Base-by-base conservation (phyloP, 768 basidiomycete species). In the Macrolepiota fuliginosa region DNA sequence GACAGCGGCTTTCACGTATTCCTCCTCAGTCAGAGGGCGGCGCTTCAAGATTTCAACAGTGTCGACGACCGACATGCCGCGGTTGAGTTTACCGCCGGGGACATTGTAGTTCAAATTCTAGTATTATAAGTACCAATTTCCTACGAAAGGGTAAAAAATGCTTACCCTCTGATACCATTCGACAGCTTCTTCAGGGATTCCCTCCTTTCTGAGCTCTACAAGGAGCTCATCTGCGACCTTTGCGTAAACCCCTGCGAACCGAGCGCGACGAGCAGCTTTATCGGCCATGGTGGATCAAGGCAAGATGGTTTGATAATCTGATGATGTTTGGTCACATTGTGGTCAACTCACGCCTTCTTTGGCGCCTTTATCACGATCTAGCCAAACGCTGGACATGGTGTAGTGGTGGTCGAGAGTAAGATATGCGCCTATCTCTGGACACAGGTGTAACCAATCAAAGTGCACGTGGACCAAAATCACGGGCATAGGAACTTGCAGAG, bases 1-100 rank as follows among this genome's bases (percentile, higher is more conserved):
- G 32, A 96, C 76, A 3, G 93, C 96, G 6, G 93, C 85, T 66
- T 91, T 87, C 76, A 89, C 79, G 78, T 96, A 98, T 76, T 98
- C 95, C 4, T 91, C 86, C 0, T 94, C 92, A 0, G 80, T 79
- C 64, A 96, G 75, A 17, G 76, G 51, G 1, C 84, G 77, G 1
- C 90, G 92, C 62, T 89, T 86, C 63, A 98, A 75, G 71, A 98
- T 95, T 75, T 93, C 88, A 56, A 89, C 91, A 2, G 93, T 91
- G 74, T 98, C 96, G 50, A 95, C 90, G 68, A 97, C 95, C 11
- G 94, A 94, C 77, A 98, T 81, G n/a, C 96, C 95, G 37, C 96
- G 87, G 76, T 97, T 98, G 57, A 98, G 88, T 76, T 98, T 98
- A 2, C 94, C 95, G 45, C 94, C 92, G 0, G 95, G 95, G n/a